Evolutionary conservation across 2,329 filamentous ascomycete genomes (phyloP), one percentile per base, ranked within the genome.

Genomic region (Septoria petroselini): DNA sequence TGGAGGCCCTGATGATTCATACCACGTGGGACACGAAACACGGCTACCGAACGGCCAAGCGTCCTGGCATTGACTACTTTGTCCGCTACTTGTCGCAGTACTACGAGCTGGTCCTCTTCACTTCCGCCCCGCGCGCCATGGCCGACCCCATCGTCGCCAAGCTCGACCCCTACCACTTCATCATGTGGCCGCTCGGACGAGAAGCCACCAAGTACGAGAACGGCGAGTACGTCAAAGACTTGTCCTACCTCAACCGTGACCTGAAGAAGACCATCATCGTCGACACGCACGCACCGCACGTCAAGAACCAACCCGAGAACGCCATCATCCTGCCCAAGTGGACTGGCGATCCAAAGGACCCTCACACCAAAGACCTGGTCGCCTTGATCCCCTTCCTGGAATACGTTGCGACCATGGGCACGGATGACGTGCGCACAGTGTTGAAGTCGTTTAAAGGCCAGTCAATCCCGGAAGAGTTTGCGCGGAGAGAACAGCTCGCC

Each of bases 201-300:
- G 93, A 98, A 71, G 93, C 91, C n/a, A 97, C 93, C 53, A 88
- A 91, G 64, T 98, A 95, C 69, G 86, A 96, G 72, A 86, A 95
- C 58, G 93, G 93, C 58, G 88, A 96, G 72, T 91, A 97, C 65
- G 81, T 98, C 72, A 98, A 98, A 88, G 93, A 98, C 67, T 82
- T 98, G n/a, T 90, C 90, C 2, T 97, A 95, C 72, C 82, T 98
- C 41, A 98, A 98, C 76, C 88, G 93, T 52, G 90, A 95, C 65
- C 80, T 96, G 27, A 93, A 87, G 59, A 97, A 97, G 74, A 89
- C 95, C 41, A 89, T 98, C 67, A 84, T 98, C 62, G 80, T 98
- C 64, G 93, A 98, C 69, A 95, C 89, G 40, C 84, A 94, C 58
- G 73, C 85, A 31, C 75, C 81, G 33, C 89, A 96, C 64, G 88